These are phyloP conservation scores for Piper longum DNA, from an alignment of 164 flowering plant species.

Conservation along the genomic window DNA sequence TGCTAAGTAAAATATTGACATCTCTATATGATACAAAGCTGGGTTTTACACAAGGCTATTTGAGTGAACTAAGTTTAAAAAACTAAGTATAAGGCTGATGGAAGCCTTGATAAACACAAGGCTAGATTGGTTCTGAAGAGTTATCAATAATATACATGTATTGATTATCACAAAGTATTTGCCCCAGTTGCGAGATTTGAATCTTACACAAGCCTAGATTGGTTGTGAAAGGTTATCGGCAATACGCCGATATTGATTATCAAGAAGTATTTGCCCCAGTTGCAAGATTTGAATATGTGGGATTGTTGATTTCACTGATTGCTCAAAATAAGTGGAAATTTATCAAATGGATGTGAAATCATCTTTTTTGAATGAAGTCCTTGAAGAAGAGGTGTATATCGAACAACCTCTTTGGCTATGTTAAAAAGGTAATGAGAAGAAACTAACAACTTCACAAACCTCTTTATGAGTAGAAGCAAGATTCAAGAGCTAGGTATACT, in stretches of 20 bases:
- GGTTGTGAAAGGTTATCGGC: background rate
- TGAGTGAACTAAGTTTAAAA: background rate
- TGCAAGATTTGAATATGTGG: background rate
- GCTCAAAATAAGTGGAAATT: background rate
- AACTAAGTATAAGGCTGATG: background rate
- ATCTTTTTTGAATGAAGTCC: background rate
- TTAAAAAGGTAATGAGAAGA: too few relatives aligned
- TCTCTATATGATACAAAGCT: too few relatives aligned
- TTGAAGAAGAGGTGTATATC: background rate
- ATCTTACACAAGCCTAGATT: too few relatives aligned
- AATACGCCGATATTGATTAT: background rate
- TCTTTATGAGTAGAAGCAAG: too few relatives aligned
- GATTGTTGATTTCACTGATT: background rate
- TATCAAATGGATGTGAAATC: background rate
- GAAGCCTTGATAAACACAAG: background rate
- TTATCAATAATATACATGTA: too few relatives aligned
- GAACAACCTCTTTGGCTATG: too few relatives aligned
- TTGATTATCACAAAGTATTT: too few relatives aligned
- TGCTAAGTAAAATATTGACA: too few relatives aligned
- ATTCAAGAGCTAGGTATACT: too few relatives aligned
- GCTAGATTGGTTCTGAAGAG: too few relatives aligned
- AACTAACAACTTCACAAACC: too few relatives aligned
- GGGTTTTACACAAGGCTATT: background rate
- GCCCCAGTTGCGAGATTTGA: too few relatives aligned
- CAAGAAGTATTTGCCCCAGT: background rate